phyloP scores from a whole-genome alignment of 2,329 filamentous ascomycete species.

The Didymella pinodella region DNA sequence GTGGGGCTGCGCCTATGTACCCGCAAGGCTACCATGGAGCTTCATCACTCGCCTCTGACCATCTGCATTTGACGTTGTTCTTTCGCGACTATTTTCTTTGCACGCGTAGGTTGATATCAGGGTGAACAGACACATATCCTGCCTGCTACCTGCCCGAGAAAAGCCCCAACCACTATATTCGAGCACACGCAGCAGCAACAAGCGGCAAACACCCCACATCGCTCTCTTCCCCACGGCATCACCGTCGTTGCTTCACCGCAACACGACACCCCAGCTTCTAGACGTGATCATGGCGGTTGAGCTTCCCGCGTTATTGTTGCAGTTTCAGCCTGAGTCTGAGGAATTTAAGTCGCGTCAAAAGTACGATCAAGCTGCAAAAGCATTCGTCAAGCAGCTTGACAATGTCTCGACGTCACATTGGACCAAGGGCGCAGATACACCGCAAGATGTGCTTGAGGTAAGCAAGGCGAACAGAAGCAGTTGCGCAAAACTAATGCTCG shows the following conservation, averaged over 20 bases:
- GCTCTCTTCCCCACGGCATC: slow-evolving; percentile 24
- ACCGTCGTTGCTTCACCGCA: slow-evolving; percentile 11
- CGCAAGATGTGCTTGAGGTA: slow-evolving; percentile 53
- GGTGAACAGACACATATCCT: background rate
- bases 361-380: slow-evolving; percentile 50
- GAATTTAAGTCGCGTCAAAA: slow-evolving; percentile 47
- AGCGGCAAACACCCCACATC: slow-evolving; percentile 30
- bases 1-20: slow-evolving; percentile 25
- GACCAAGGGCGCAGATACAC: slow-evolving; percentile 49
- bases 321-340: slow-evolving; percentile 48
- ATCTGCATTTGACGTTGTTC: slow-evolving; percentile 21
- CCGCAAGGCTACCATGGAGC: slow-evolving; percentile 35
- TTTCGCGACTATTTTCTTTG: slow-evolving; percentile 1
- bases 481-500: background rate
- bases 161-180: background rate
- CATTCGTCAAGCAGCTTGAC: slow-evolving; percentile 47
- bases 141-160: background rate
- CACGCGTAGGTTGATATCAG: background rate
- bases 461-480: background rate
- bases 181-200: background rate
- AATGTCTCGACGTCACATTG: slow-evolving; percentile 45
- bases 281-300: slow-evolving; percentile 40
- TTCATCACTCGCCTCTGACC: slow-evolving; percentile 24
- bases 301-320: slow-evolving; percentile 37
- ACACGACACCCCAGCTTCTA: slow-evolving; percentile 2